phyloP scores from a whole-genome alignment of 352 stramenopile genomes.

The Phytophthora pseudosyringae region DNA sequence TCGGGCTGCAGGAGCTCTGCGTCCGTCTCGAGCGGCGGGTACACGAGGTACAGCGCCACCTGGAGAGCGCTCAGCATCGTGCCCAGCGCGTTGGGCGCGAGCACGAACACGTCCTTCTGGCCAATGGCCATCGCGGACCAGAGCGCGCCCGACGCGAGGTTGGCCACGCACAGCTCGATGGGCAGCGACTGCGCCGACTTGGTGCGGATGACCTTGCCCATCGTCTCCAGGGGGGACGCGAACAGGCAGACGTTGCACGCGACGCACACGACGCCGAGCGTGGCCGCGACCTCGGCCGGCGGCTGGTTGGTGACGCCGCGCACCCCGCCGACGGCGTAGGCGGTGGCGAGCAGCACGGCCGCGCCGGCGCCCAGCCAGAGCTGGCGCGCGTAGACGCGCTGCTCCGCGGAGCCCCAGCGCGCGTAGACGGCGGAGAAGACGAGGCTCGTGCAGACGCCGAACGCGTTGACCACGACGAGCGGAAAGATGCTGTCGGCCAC shows the following conservation, averaged over 20 bases:
- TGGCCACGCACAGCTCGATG: conserved; percentile 38
- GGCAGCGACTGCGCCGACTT: conserved; percentile 38
- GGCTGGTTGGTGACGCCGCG: conserved; percentile 29
- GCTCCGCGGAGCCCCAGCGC: conserved; percentile 23
- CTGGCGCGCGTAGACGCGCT: conserved; percentile 16
- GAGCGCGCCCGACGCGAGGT: conserved; percentile 25
- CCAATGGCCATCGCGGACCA: conserved; percentile 29
- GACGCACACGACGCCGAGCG: conserved; percentile 36
- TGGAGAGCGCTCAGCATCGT: conserved; percentile 38
- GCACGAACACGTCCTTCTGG: conserved; percentile 39
- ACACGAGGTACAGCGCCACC: conserved; percentile 43
- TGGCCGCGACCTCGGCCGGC: conserved; percentile 15
- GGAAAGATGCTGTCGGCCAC: conserved; percentile 42
- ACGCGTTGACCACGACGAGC: conserved; percentile 35
- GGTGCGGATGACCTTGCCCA: conserved; percentile 32
- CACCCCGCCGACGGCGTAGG: conserved; percentile 29
- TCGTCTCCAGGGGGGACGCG: conserved; percentile 36
- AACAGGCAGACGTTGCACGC: conserved; percentile 36
- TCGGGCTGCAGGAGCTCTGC: conserved; percentile 2
- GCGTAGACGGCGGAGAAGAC: conserved; percentile 41
- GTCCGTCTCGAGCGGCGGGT: conserved; percentile 18
- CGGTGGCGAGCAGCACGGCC: conserved; percentile 18
- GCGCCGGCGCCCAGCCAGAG: conserved; percentile 17
- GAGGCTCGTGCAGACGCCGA: conserved; percentile 36
- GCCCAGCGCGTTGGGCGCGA: conserved; percentile 37